These are phyloP conservation scores for Apophysomyces variabilis DNA, from an alignment of 371 early-diverging fungal species.

Conservation along the genomic window DNA sequence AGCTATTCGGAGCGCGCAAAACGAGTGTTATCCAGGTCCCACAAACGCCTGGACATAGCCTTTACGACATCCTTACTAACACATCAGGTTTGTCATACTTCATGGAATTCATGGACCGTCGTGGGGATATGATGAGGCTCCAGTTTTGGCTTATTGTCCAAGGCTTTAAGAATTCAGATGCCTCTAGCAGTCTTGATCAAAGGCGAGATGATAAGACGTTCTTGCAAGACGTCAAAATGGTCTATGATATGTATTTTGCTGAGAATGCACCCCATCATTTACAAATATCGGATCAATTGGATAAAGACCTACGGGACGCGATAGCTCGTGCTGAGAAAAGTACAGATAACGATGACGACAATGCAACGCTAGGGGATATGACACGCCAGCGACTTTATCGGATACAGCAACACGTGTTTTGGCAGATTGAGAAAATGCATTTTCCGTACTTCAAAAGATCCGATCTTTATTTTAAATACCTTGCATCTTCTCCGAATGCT, in stretches of 20 bases:
- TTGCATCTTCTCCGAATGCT: slow-evolving; percentile 51
- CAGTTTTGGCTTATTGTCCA: slow-evolving; percentile 83
- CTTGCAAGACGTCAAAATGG: slow-evolving; percentile 63
- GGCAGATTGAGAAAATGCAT: slow-evolving; percentile 64
- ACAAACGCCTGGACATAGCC: slow-evolving; percentile 26
- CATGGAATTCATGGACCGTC: slow-evolving; percentile 83
- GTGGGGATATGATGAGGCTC: slow-evolving; percentile 64
- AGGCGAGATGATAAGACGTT: slow-evolving; percentile 42
- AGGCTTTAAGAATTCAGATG: slow-evolving; percentile 58
- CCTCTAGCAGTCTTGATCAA: slow-evolving; percentile 6
- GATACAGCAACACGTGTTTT: slow-evolving; percentile 63
- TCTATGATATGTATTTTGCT: slow-evolving; percentile 75
- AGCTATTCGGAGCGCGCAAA: slow-evolving; percentile 34
- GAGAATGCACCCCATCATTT: slow-evolving; percentile 56
- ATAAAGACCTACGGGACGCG: slow-evolving; percentile 27
- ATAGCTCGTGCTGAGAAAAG: slow-evolving; percentile 25
- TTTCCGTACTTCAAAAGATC: slow-evolving; percentile 69
- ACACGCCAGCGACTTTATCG: slow-evolving; percentile 28
- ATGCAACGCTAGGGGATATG: slow-evolving; percentile 22
- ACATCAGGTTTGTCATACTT: slow-evolving; percentile 75
- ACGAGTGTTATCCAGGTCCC: slow-evolving; percentile 17
- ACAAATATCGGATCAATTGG: slow-evolving; percentile 32
- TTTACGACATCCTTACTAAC: slow-evolving; percentile 66
- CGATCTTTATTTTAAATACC: slow-evolving; percentile 70
- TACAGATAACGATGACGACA: slow-evolving; percentile 14